Base-by-base conservation (phyloP, 139 green algal genomes). In the Parachlorella kessleri region DNA sequence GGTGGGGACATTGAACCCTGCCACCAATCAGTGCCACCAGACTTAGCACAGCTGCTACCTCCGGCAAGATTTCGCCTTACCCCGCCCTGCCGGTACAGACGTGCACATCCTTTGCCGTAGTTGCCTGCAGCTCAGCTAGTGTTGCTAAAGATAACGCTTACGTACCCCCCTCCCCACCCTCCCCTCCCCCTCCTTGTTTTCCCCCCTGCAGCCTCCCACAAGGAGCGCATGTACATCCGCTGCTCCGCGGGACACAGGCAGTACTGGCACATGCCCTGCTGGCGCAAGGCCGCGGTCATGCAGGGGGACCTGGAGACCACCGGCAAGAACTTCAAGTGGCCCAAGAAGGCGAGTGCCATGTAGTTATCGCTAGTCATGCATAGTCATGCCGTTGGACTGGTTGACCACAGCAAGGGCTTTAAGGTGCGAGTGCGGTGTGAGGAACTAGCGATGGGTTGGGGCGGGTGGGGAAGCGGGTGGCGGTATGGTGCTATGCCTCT, bases 261-360 rank as follows among this genome's bases (percentile, higher is more conserved):
- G 23, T 72, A 73, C 30, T 79, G 55, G 59, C 75, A 80, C 65
- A 40, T 66, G 41, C 4, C 24, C 41, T 80, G 75, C 75, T 80
- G 75, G 75, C 75, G 66, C 64, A 80, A 80, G 75, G 75, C 38
- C 53, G 48, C 53, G 4, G 33, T 48, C 40, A 80, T 48, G 40
- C 41, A 64, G 3, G 30, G 53, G 37, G 75, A 73, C 40, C 40
- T 54, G 39, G 9, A 54, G 41, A 42, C 66, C 39, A 21, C 36
- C 23, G 75, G 75, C 32, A 73, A 73, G 21, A 64, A 72, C 41
- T 80, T 73, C 75, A 80, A 80, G 64, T 73, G 10, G 48, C 48
- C 10, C 10, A 59, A 59, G 48, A 59, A 59, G 48, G 48, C 48
- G 48, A 59, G 10, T 28, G 48, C 48, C 48, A 18, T 10, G n/a